phyloP scores from a whole-genome alignment of 345 rosid genomes.

The Aquilaria yunnanensis region DNA sequence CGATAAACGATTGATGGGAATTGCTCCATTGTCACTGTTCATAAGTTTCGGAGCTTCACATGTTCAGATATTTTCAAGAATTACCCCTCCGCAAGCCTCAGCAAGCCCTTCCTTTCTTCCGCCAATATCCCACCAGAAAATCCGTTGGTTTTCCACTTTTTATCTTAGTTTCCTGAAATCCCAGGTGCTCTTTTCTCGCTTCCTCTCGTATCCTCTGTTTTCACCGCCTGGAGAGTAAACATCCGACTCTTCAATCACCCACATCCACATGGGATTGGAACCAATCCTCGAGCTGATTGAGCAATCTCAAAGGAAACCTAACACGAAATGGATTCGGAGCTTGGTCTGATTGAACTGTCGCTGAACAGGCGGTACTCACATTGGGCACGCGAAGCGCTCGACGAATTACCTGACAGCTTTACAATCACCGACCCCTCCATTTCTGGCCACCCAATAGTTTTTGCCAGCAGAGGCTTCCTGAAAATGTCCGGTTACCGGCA shows the following conservation, averaged over 20 bases:
- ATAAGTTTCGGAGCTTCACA: constrained; percentile 5
- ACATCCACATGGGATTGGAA: constrained; percentile 80
- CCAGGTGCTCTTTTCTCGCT: constrained; percentile 2
- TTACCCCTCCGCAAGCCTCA: background rate
- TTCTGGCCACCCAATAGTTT: constrained; percentile 86
- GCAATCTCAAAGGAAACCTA: constrained; percentile 13
- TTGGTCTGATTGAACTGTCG: constrained; percentile 48
- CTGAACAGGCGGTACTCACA: constrained; percentile 42
- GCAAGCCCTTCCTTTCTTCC: background rate
- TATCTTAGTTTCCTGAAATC: constrained; percentile 1
- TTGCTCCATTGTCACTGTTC: constrained; percentile 18
- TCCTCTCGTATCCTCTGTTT: constrained; percentile 1
- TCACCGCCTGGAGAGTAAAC: background rate
- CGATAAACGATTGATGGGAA: constrained; percentile 16
- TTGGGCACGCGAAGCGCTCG: constrained; percentile 59
- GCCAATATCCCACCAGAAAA: too few species aligned
- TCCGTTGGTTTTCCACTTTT: background rate
- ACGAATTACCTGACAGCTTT: constrained; percentile 67
- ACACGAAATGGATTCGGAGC: constrained; percentile 49
- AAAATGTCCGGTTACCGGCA: constrained; percentile 66
- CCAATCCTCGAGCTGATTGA: constrained; percentile 18
- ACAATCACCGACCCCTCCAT: constrained; percentile 84
- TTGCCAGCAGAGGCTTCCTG: constrained; percentile 68
- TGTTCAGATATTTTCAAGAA: constrained; percentile 20
- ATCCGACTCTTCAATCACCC: constrained; percentile 19